Evolutionary conservation across 352 stramenopile genomes (phyloP), one percentile per base, ranked within the genome.

Genomic region (Phytophthora macrochlamydospora): DNA sequence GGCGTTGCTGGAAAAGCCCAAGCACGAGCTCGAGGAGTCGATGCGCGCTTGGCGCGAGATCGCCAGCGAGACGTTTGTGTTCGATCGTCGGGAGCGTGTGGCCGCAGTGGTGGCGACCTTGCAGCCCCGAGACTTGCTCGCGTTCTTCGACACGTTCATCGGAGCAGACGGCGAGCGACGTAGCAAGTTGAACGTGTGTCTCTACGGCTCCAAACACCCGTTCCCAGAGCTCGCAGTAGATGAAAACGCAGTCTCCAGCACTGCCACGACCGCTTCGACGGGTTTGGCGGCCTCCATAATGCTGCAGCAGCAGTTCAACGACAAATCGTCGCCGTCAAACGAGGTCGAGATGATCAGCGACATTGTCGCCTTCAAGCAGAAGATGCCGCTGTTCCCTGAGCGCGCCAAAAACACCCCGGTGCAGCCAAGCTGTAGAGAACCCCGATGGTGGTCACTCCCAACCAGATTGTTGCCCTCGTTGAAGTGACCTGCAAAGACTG

Each of bases 301-400:
- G n/a, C 48, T 89, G 42, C 60, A 81, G 29, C 43, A 69, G n/a
- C 58, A 71, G 43, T 29, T 62, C n/a, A 46, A 38, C 8, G 48
- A 33, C 30, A 51, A 31, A 51, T 30, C 30, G 24, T 8, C 24
- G 32, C 46, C 49, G 32, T 8, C n/a, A 18, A 30, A 18, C n/a
- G 50, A 53, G 2, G 46, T 81, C 14, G 52, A 78, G 35, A 12
- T 73, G 46, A 90, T 91, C 42, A 56, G 50, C 24, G 81, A 93
- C 53, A 69, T 89, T 0, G 59, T 69, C 28, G 59, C 66, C 11
- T 93, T 93, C 64, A 91, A 91, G 74, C 75, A 73, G 6, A 67
- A 69, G 32, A 91, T 91, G 81, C 73, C 77, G 31, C 65, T 93
- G 5, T 93, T 91, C 62, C 83, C 81, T 0, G 83, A 92, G 56